phyloP scores from a whole-genome alignment of 2,329 filamentous ascomycete species.

The Calonectria leucothoes region DNA sequence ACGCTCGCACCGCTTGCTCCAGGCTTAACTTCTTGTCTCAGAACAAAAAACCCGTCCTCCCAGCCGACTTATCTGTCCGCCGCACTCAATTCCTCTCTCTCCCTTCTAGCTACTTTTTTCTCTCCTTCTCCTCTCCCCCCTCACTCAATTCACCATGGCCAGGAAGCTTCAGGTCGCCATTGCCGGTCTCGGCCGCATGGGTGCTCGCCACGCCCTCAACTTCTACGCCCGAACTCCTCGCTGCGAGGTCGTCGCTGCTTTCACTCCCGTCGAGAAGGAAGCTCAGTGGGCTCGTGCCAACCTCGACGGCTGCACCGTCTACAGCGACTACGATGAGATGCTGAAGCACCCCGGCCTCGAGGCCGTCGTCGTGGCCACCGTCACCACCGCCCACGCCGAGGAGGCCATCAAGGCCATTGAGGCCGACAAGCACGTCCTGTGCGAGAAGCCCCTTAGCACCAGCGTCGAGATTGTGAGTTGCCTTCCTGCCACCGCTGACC shows the following conservation, averaged over 20 bases:
- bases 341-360: conserved; percentile 42
- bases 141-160: conserved; percentile 27
- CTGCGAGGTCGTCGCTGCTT: conserved; percentile 40
- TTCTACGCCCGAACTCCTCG: conserved; percentile 40
- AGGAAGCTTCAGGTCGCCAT: conserved; percentile 40
- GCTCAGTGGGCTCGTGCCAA: conserved; percentile 38
- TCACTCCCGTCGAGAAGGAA: conserved; percentile 39
- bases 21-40: conserved; percentile 10
- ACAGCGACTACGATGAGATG: conserved; percentile 42
- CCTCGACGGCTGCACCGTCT: conserved; percentile 38
- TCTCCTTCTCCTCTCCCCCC: background rate
- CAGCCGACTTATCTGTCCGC: conserved; percentile 1
- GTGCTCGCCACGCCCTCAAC: conserved; percentile 42
- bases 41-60: background rate
- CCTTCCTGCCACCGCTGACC: background rate
- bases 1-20: background rate
- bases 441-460: conserved; percentile 42
- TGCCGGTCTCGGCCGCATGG: conserved; percentile 42
- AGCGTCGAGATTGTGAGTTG: conserved; percentile 64
- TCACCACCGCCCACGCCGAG: conserved; percentile 41
- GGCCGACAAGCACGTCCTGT: conserved; percentile 41
- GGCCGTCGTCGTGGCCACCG: conserved; percentile 40
- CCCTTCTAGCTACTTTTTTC: background rate
- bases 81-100: background rate
- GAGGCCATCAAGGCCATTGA: conserved; percentile 43